Percentiles rank a stretch among this genome's conserved stretches.
These are phyloP conservation scores for Fraxinus sp. DNA, from an alignment of 305 asterid genomes.

Conservation along the genomic window DNA sequence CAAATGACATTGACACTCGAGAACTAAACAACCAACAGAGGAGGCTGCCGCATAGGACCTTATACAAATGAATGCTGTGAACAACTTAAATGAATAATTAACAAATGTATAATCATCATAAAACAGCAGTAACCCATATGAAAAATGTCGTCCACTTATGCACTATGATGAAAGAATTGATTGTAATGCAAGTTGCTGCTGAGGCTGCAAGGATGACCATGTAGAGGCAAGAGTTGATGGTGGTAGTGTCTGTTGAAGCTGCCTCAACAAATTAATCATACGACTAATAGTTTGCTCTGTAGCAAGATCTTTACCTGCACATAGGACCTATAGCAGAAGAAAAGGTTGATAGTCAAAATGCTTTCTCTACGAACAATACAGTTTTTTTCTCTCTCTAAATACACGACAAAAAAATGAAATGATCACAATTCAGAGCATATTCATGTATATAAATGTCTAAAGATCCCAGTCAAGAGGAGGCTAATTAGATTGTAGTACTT, in stretches of 20 bases:
- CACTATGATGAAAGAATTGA: constrained; percentile 63
- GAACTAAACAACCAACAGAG: constrained; percentile 24
- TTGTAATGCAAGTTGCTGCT: constrained; percentile 79
- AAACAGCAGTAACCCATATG: constrained; percentile 11
- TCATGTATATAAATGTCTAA: background rate
- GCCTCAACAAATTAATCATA: constrained; percentile 75
- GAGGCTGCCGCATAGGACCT: constrained; percentile 39
- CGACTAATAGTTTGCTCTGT: constrained; percentile 73
- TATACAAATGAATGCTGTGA: constrained; percentile 34
- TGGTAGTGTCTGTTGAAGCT: constrained; percentile 80
- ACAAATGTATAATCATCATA: constrained; percentile 25
- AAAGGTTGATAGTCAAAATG: background rate
- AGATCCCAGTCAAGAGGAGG: background rate
- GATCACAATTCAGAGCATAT: background rate
- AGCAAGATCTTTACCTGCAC: constrained; percentile 83
- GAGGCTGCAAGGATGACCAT: constrained; percentile 84
- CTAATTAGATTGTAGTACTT: background rate
- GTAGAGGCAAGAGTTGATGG: constrained; percentile 75
- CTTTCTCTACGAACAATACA: background rate
- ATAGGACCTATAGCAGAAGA: constrained; percentile 50
- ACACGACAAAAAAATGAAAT: background rate
- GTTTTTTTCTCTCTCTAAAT: background rate
- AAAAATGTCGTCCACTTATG: background rate
- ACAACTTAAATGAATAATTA: constrained; percentile 31
- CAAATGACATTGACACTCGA: constrained; percentile 34